Percentiles rank a stretch among this genome's conserved stretches.
Conservation (phyloP, 1,284 basidiomycete genomes). For the Fomitopsis betulina region DNA sequence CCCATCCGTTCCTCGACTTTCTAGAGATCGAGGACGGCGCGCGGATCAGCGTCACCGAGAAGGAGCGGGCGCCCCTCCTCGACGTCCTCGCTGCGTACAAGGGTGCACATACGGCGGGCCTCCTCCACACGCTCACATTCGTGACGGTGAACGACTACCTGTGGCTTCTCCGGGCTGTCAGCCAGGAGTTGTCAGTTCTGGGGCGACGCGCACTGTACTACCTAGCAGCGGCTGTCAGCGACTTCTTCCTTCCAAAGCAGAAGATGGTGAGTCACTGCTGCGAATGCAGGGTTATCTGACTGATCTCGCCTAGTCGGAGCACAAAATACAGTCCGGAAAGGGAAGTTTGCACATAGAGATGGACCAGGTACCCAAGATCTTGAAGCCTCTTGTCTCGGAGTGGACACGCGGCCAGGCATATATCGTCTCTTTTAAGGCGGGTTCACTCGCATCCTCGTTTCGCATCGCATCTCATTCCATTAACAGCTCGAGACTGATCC, state of each 20-base stretch:
- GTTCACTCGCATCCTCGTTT: neutral
- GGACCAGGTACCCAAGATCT: constrained; percentile 97
- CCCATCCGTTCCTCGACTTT: constrained; percentile 96
- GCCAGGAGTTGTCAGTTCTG: constrained; percentile 64
- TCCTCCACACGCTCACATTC: constrained; percentile 85
- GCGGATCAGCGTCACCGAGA: constrained; percentile 61
- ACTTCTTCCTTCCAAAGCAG: constrained; percentile 93
- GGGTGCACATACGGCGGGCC: constrained; percentile 66
- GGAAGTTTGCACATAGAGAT: constrained; percentile 93
- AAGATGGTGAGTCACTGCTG: constrained; percentile 64
- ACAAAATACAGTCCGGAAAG: constrained; percentile 97
- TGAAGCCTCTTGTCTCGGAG: constrained; percentile 89
- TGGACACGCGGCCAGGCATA: constrained; percentile 86
- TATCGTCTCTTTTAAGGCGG: constrained; percentile 95
- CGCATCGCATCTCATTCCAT: constrained; percentile 4
- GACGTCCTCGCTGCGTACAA: constrained; percentile 83
- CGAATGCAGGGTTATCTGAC: neutral
- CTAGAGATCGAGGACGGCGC: constrained; percentile 65
- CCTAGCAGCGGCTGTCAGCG: constrained; percentile 95
- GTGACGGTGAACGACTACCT: constrained; percentile 97
- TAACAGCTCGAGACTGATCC: constrained; percentile 89
- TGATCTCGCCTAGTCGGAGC: constrained; percentile 66
- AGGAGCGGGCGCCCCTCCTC: constrained; percentile 64
- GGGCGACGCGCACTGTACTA: constrained; percentile 87
- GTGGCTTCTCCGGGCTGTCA: constrained; percentile 84